Base-by-base conservation (phyloP, 306 rosid species). In the Lablab purpureus region DNA sequence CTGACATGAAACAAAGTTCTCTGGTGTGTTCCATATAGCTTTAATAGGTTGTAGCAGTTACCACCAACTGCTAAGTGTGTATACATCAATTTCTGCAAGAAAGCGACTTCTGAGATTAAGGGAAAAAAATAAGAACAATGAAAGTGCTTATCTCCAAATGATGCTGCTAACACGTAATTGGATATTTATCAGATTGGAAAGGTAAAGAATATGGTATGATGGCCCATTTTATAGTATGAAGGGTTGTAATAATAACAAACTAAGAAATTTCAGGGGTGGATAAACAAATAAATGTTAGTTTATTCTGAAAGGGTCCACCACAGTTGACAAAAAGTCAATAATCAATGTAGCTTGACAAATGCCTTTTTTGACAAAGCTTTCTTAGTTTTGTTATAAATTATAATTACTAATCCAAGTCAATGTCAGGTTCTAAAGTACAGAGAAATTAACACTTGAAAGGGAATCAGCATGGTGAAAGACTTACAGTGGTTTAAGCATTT, bases 281-380 rank as follows among this genome's bases (percentile, higher is more conserved):
- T 54, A 15, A 80, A 40, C 67, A 63, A 18, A 72, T 8, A 65
- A 19, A 19, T 21, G n/a, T 0, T 62, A 34, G 6, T 67, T 52
- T 46, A 74, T 67, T 6, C 37, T 59, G 10, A 18, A 14, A 47
- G 67, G 85, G 66, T 56, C 66, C 76, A 81, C 66, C 76, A 81
- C 66, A 13, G 4, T 4, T 10, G 50, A 81, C 68, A 81, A 55
- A 56, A 82, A 18, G 77, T 82, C 56, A 67, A 56, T 10, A 67
- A 51, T 56, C 12, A 19, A 54, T 27, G 56, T n/a, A 66, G 45
- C 71, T 66, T 43, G 23, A 28, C 30, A 43, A 59, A 74, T 59
- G 37, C 46, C 60, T 10, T 74, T 7, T 34, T 76, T 75, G 60
- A 67, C 73, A 62, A 51, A 21, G 28, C 40, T 77, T n/a, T 65